phyloP scores from a whole-genome alignment of 192 early-diverging fungal genomes.

The Linnemannia zychae region DNA sequence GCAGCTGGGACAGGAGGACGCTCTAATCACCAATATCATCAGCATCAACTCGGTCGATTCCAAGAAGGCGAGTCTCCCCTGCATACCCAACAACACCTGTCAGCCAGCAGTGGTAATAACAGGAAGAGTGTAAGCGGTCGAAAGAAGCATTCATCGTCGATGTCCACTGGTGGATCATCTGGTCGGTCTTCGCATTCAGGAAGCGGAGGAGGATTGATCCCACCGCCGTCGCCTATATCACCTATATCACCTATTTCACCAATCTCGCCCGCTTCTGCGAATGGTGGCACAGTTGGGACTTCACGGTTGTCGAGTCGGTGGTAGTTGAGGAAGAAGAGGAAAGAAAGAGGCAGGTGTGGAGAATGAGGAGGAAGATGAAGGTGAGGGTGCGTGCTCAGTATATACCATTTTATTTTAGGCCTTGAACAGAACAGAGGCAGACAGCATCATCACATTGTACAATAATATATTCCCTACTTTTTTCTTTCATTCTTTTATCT shows the following conservation, averaged over 20 bases:
- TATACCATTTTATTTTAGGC: not conserved
- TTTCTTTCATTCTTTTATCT: not conserved
- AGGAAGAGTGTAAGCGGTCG: not conserved
- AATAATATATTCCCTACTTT: not conserved
- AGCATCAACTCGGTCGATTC: conserved; percentile 5
- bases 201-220: not conserved
- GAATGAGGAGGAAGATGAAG: no score
- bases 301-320: conserved; percentile 31
- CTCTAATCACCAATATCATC: not conserved
- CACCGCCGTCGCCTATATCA: conserved; percentile 17
- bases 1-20: not conserved
- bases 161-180: not conserved
- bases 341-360: not conserved
- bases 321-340: not conserved
- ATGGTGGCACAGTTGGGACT: conserved; percentile 4
- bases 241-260: conserved; percentile 44
- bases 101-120: not conserved
- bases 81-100: not conserved
- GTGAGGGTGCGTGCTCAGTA: not conserved
- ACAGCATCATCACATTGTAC: not conserved
- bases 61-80: conserved; percentile 12
- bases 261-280: not conserved
- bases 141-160: not conserved
- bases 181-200: not conserved
- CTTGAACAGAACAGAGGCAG: no score